Evolutionary conservation across 441 rosid genomes (phyloP).

Genomic region (Erodium trifolium): DNA sequence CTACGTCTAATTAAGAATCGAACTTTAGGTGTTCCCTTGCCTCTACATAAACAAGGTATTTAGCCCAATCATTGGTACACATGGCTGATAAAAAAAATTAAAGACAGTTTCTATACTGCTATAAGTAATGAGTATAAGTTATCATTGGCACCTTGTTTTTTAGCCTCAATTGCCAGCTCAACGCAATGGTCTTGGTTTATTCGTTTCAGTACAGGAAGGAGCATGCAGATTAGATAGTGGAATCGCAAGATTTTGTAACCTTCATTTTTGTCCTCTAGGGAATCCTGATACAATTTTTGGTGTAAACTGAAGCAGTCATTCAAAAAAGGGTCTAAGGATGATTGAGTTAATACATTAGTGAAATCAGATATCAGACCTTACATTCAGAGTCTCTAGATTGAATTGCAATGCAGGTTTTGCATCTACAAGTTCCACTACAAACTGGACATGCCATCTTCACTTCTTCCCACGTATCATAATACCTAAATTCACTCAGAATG

Average conservation of each 20-base stretch:
- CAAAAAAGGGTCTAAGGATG: constrained; percentile 18
- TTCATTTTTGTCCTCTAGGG: constrained; percentile 43
- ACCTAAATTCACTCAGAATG: constrained; percentile 37
- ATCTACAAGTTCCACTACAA: constrained; percentile 73
- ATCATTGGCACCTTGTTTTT: constrained; percentile 44
- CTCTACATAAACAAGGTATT: too few relatives aligned
- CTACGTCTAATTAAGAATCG: too few relatives aligned
- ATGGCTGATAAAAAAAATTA: background rate
- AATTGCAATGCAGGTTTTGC: constrained; percentile 58
- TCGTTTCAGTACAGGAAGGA: constrained; percentile 80
- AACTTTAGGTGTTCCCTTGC: too few relatives aligned
- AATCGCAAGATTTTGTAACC: constrained; percentile 65
- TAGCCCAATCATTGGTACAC: too few relatives aligned
- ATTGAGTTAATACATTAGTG: constrained; percentile 8
- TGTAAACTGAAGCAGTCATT: constrained; percentile 15
- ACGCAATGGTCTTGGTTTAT: constrained; percentile 54
- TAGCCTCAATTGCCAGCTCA: constrained; percentile 67
- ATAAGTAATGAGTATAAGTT: constrained; percentile 8
- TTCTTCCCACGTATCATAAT: constrained; percentile 53
- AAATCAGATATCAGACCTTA: constrained; percentile 64
- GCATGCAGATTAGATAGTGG: constrained; percentile 87
- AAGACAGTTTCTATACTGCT: background rate
- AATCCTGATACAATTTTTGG: constrained; percentile 43
- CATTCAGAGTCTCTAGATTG: constrained; percentile 49
- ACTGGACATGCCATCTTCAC: constrained; percentile 74